Evolutionary conservation across 805 yeast genomes (phyloP), one percentile per base, ranked within the genome.

Genomic region (Metschnikowia shivogae): DNA sequence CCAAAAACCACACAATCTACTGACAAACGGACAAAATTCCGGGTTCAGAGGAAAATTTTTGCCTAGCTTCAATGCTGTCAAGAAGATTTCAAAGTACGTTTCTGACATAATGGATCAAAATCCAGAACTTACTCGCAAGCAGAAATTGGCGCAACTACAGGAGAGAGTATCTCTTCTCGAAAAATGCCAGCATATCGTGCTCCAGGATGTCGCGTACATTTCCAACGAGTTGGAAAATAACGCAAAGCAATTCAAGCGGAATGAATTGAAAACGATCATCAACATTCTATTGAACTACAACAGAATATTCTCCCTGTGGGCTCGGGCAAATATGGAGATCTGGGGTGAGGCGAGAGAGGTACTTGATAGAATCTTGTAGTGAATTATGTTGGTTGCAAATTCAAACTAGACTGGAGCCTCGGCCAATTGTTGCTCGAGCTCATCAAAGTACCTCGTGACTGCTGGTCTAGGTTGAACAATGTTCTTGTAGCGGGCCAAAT

Each of bases 381-480:
- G 42, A 30, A 20, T 27, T n/a, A 36, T 29, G 9, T 31, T 29
- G 36, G 14, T 35, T 33, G 30, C 24, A 33, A 31, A 19, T 12
- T 11, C 9, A 10, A 13, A 28, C 20, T 22, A 38, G 11, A 44
- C 20, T 11, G 24, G 32, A 32, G 35, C 24, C 11, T 17, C 17
- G 6, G n/a, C 12, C 22, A 39, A 17, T 29, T 40, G 42, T 12
- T n/a, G 26, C 39, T 26, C 31, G 24, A 49, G 29, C 29, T 49
- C 51, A n/a, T 46, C 48, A 30, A 55, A 44, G 39, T 53, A 55
- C 22, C 45, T 37, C 47, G 68, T 67, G 0, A 80, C 82, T 0
- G 90, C 84, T 0, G 77, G 78, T 0, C 89, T 88, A 89, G 93
- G 86, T 50, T 70, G 81, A 2, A 73, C 73, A 28, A 78, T 72